phyloP scores from a whole-genome alignment of 2,329 filamentous ascomycete species.

The Cladophialophora chaetospira region DNA sequence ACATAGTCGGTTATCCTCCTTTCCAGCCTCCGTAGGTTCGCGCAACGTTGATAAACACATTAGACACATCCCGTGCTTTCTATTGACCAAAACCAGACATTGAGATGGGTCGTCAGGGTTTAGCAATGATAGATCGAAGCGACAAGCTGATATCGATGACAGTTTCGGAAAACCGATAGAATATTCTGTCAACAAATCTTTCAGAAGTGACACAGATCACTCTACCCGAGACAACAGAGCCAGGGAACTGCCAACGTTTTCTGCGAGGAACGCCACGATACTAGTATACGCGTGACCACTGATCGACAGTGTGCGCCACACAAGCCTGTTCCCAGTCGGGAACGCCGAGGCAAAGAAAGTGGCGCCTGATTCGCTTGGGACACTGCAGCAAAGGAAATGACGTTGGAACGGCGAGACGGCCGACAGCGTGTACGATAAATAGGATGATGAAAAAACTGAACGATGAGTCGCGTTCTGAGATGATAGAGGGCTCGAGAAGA shows the following conservation, averaged over 20 bases:
- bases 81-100: background rate
- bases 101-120: too few relatives aligned
- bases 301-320: slow-evolving; percentile 25
- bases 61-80: slow-evolving; percentile 19
- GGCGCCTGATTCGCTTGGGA: slow-evolving; percentile 18
- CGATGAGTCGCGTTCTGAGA: slow-evolving; percentile 17
- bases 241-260: background rate
- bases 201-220: slow-evolving; percentile 16
- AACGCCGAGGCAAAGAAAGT: slow-evolving; percentile 24
- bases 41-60: slow-evolving; percentile 1
- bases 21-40: slow-evolving; percentile 15
- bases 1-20: slow-evolving; percentile 21
- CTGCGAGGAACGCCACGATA: background rate
- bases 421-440: slow-evolving; percentile 4
- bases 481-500: slow-evolving; percentile 18
- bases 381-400: slow-evolving; percentile 1
- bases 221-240: slow-evolving; percentile 19
- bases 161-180: background rate
- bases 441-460: slow-evolving; percentile 15
- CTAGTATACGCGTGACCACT: slow-evolving; percentile 3
- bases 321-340: background rate
- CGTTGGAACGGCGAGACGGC: too few relatives aligned
- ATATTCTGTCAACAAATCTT: background rate
- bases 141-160: too few relatives aligned
- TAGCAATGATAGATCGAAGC: too few relatives aligned